Percentiles rank a stretch among this genome's conserved stretches.
These are phyloP conservation scores for Ogataea polymorpha DNA, from an alignment of 805 yeast genomes.

Conservation along the genomic window DNA sequence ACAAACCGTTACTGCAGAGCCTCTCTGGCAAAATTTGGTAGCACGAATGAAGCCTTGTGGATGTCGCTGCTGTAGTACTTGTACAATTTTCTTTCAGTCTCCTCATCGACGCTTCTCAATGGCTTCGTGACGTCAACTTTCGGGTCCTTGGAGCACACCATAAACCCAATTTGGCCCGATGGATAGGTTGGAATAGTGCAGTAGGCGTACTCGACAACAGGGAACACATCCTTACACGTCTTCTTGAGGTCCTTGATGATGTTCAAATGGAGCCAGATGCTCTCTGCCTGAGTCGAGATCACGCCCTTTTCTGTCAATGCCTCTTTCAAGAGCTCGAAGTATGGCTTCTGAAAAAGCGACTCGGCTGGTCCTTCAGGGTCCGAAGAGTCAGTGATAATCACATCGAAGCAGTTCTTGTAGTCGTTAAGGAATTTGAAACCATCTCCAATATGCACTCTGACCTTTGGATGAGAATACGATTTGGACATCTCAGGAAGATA, in stretches of 20 bases:
- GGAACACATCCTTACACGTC: conserved; percentile 83
- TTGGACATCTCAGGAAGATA: conserved; percentile 85
- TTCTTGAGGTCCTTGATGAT: conserved; percentile 78
- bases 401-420: conserved; percentile 83
- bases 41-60: conserved; percentile 84
- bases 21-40: conserved; percentile 85
- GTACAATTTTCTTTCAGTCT: conserved; percentile 61
- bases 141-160: conserved; percentile 85
- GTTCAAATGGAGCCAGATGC: conserved; percentile 87
- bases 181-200: conserved; percentile 96
- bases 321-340: conserved; percentile 75
- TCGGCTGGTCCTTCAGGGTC: conserved; percentile 99
- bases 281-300: conserved; percentile 91
- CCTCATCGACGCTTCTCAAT: conserved; percentile 57
- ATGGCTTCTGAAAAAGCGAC: conserved; percentile 85
- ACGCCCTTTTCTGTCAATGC: conserved; percentile 95
- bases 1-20: conserved; percentile 21
- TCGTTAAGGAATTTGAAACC: conserved; percentile 94
- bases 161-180: conserved; percentile 96
- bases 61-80: conserved; percentile 80
- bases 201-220: conserved; percentile 86
- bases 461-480: conserved; percentile 85
- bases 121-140: conserved; percentile 66
- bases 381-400: conserved; percentile 93
- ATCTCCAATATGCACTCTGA: conserved; percentile 87